Evolutionary conservation across 148 eudicot genomes (phyloP).

Genomic region (Nyssa sinensis): DNA sequence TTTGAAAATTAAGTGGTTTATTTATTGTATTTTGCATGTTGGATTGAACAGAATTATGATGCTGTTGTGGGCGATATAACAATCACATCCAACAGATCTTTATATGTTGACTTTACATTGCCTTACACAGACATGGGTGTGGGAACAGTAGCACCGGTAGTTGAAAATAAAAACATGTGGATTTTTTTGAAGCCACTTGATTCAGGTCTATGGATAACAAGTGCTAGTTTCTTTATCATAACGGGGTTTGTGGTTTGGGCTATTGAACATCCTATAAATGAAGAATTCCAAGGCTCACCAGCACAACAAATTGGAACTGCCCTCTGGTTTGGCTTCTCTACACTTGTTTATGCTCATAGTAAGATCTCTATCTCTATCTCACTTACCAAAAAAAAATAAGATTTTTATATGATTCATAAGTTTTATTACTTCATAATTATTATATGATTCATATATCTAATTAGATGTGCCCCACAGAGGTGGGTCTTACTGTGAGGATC

Average conservation of each 20-base stretch:
- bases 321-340: conserved; percentile 25
- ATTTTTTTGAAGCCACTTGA: conserved; percentile 29
- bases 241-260: conserved; percentile 28
- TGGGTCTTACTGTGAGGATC: no score
- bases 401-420: no score
- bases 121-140: conserved; percentile 27
- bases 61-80: conserved; percentile 31
- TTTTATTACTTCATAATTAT: no score
- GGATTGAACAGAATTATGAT: conserved; percentile 19
- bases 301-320: conserved; percentile 18
- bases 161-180: conserved; percentile 19
- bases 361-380: conserved; percentile 9
- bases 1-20: neutral
- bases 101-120: conserved; percentile 32
- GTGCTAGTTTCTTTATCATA: conserved; percentile 13
- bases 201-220: conserved; percentile 12
- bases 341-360: conserved; percentile 32
- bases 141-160: conserved; percentile 14
- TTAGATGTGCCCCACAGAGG: no score
- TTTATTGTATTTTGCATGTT: neutral
- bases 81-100: conserved; percentile 24
- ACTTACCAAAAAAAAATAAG: neutral
- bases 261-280: conserved; percentile 22
- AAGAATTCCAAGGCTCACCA: conserved; percentile 18
- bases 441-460: no score